Evolutionary conservation across 306 rosid species (phyloP), one percentile per base, ranked within the genome.

Genomic region (Cicer pinnatifidum): DNA sequence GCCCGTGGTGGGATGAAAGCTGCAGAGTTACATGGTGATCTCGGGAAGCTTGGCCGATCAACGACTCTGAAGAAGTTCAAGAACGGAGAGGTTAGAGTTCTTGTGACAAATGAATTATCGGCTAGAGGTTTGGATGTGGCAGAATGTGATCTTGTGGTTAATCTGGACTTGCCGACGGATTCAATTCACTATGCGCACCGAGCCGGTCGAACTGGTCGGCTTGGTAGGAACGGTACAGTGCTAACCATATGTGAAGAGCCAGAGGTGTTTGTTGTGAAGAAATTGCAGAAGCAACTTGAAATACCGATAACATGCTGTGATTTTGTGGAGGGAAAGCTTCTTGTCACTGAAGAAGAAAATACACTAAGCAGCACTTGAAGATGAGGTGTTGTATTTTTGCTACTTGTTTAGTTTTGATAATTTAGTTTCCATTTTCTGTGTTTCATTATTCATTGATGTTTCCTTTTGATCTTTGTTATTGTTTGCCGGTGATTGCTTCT

Each of bases 91-190:
- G 73, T 91, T 57, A 85, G 97, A 79, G 86, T 91, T 70, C 81
- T 94, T 37, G 91, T 94, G 68, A 94, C 98, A 7, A 94, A 94
- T 65, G 97, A 94, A 69, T 85, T 94, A 20, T 91, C 95, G 1
- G 98, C 98, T 10, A 86, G 98, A 75, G 98, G 98, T 46, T 87
- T 91, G 85, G 97, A 94, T 80, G 88, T 94, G 64, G 92, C 96
- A 39, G 97, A 94, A 69, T 94, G 98, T 68, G 98, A 94, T 84
- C 98, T 94, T 53, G 98, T 94, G 66, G 96, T 94, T 50, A 94
- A 94, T 76, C 83, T 94, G 48, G 98, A 87, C 65, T 80, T 94
- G 16, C 98, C 98, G 16, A 94, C 97, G 0, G 98, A 91, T 78
- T 82, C 97, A 1, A 81, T 76, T 86, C 98, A 91, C 78, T 94